phyloP scores from a whole-genome alignment of 169 alveolate genomes.

The Plasmodium gaboni region DNA sequence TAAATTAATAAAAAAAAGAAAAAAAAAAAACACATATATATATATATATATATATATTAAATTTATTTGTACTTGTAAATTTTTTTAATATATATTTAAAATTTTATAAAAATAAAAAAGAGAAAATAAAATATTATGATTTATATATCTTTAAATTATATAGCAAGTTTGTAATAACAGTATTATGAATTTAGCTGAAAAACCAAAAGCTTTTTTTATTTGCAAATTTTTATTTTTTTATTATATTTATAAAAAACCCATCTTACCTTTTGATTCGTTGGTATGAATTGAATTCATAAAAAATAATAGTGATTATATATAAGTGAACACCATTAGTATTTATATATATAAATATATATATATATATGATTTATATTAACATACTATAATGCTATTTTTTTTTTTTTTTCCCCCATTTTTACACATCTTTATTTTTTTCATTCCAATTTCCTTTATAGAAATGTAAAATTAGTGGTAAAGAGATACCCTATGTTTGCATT shows the following conservation, averaged over 20 bases:
- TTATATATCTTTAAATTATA: constrained; percentile 10
- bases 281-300: constrained; percentile 5
- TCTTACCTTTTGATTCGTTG: constrained; percentile 47
- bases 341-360: not conserved
- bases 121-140: not conserved
- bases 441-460: constrained; percentile 10
- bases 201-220: constrained; percentile 45
- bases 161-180: no score
- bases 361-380: not conserved
- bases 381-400: no score
- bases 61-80: no score
- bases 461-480: constrained; percentile 44
- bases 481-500: constrained; percentile 41
- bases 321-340: not conserved
- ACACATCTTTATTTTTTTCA: not conserved
- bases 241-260: constrained; percentile 48
- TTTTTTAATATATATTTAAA: no score
- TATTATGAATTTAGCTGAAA: constrained; percentile 50
- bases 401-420: not conserved
- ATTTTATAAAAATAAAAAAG: not conserved
- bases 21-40: no score
- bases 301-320: not conserved
- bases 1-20: no score
- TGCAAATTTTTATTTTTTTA: constrained; percentile 72
- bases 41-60: no score